Conservation (phyloP, 495 filamentous ascomycete species). For the Neurospora intermedia region DNA sequence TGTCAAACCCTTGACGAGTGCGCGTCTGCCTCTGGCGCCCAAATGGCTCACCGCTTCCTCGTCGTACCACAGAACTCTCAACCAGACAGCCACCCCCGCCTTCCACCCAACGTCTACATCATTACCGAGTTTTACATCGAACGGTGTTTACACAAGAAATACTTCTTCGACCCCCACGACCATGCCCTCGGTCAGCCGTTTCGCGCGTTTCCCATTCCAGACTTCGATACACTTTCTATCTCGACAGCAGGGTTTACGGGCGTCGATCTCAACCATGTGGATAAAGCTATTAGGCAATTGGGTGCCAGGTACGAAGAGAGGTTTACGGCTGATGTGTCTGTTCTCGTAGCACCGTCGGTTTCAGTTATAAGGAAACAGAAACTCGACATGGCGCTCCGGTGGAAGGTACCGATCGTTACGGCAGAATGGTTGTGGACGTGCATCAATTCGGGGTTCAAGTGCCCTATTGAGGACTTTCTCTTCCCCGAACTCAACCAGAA, state of each 20-base stretch:
- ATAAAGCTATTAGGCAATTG: slow-evolving; percentile 61
- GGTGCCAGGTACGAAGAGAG: slow-evolving; percentile 71
- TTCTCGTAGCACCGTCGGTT: slow-evolving; percentile 57
- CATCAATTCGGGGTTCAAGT: slow-evolving; percentile 37
- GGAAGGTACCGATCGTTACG: slow-evolving; percentile 67
- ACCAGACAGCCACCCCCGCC: slow-evolving; percentile 27
- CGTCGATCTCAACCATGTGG: slow-evolving; percentile 76
- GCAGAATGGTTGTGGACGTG: slow-evolving; percentile 78
- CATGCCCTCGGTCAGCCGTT: slow-evolving; percentile 71
- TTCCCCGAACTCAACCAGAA: slow-evolving; percentile 27
- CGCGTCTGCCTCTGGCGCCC: slow-evolving; percentile 13
- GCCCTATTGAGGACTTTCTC: slow-evolving; percentile 27
- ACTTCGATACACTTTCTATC: slow-evolving; percentile 56
- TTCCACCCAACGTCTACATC: slow-evolving; percentile 31
- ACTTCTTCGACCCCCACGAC: slow-evolving; percentile 54
- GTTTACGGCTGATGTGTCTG: slow-evolving; percentile 51
- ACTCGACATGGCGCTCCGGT: slow-evolving; percentile 56
- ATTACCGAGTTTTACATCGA: slow-evolving; percentile 94
- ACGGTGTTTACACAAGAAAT: slow-evolving; percentile 65
- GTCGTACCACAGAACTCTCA: slow-evolving; percentile 39
- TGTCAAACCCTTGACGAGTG: slow-evolving; percentile 34
- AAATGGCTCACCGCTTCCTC: slow-evolving; percentile 30
- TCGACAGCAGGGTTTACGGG: slow-evolving; percentile 74
- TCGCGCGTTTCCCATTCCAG: slow-evolving; percentile 52
- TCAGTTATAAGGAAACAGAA: slow-evolving; percentile 57